Evolutionary conservation across 140 eudicot species (phyloP).

Genomic region (Artemisia princeps): DNA sequence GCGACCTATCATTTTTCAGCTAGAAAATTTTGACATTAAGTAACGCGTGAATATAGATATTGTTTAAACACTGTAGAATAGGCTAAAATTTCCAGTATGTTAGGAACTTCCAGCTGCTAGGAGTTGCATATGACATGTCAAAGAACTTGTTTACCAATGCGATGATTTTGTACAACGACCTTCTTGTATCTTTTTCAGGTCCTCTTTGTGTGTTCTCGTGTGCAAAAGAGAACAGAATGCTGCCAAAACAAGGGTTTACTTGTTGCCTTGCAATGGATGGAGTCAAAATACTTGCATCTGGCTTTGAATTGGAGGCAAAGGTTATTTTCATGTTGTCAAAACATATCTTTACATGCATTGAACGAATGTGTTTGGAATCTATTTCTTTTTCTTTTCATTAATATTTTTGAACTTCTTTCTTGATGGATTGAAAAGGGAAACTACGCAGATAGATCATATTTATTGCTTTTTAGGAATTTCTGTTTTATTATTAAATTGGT

Average conservation of each 20-base stretch:
- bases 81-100: not conserved
- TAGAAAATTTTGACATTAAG: conserved; percentile 10
- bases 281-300: conserved; percentile 74
- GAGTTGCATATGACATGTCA: conserved; percentile 12
- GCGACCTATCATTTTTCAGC: not conserved
- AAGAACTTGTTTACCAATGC: conserved; percentile 2
- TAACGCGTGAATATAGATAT: not conserved
- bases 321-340: conserved; percentile 33
- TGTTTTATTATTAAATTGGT: not conserved
- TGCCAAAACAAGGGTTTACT: conserved; percentile 82
- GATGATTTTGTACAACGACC: conserved; percentile 19
- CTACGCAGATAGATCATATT: conserved; percentile 2
- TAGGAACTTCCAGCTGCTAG: not conserved
- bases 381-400: conserved; percentile 6
- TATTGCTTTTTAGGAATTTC: not conserved
- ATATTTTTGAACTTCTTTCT: conserved; percentile 6
- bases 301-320: conserved; percentile 73
- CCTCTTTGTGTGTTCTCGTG: conserved; percentile 90
- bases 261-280: conserved; percentile 99
- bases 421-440: not conserved
- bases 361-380: conserved; percentile 3
- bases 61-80: not conserved
- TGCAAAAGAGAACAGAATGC: conserved; percentile 69
- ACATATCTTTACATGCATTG: not conserved
- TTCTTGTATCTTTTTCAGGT: conserved; percentile 39